Conservation (phyloP, 179 eudicot species). For the Monotropa hypopitys region DNA sequence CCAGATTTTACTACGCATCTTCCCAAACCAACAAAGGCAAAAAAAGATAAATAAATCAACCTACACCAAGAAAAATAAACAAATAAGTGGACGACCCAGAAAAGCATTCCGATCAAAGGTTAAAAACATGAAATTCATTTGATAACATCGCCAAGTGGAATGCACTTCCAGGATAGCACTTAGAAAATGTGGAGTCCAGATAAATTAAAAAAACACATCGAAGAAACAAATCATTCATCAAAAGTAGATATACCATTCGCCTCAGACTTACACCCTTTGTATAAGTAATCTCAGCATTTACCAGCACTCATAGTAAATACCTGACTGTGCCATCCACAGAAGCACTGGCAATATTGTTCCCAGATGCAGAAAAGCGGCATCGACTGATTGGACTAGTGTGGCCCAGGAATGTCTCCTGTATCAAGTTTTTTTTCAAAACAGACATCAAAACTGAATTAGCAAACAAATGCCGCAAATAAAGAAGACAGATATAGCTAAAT, state of each 20-base stretch:
- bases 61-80: background rate
- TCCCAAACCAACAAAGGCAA: background rate
- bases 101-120: background rate
- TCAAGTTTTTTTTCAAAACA: background rate
- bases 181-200: background rate
- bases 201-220: background rate
- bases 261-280: background rate
- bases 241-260: background rate
- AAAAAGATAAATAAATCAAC: background rate
- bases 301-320: slow-evolving; percentile 21
- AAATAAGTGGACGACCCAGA: background rate
- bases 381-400: slow-evolving; percentile 87
- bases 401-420: slow-evolving; percentile 80
- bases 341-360: slow-evolving; percentile 93
- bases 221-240: background rate
- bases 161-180: background rate
- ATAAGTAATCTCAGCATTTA: background rate
- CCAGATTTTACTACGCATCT: background rate
- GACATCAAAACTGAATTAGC: background rate
- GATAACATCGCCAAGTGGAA: background rate
- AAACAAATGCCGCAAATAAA: background rate
- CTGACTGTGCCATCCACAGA: slow-evolving; percentile 95
- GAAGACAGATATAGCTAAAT: background rate
- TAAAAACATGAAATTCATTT: background rate
- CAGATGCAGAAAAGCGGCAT: slow-evolving; percentile 90